Conservation (phyloP, 1,284 basidiomycete species). For the Ceratobasidium sp. region DNA sequence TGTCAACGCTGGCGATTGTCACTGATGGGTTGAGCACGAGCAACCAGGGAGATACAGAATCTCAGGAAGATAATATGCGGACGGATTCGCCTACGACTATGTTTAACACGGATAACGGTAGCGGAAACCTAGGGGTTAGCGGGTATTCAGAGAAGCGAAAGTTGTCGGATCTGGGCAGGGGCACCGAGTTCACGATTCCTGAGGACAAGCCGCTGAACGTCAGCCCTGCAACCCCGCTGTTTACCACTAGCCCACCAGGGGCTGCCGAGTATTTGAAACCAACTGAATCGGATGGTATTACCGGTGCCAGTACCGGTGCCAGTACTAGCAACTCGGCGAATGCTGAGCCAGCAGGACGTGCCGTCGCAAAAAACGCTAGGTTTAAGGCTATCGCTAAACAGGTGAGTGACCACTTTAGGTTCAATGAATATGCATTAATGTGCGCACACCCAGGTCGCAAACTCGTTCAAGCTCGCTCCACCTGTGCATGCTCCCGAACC, state of each 20-base stretch:
- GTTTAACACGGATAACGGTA: slow-evolving; percentile 16
- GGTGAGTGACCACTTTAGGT: neutral
- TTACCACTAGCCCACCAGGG: slow-evolving; percentile 14
- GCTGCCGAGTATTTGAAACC: neutral
- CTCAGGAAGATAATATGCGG: slow-evolving; percentile 20
- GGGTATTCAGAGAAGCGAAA: slow-evolving; percentile 19
- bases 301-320: too few relatives aligned
- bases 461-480: slow-evolving; percentile 8
- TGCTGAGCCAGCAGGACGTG: neutral
- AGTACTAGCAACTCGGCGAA: neutral
- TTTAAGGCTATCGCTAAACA: slow-evolving; percentile 11
- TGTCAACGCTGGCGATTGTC: slow-evolving; percentile 7
- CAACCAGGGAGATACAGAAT: slow-evolving; percentile 21
- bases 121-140: slow-evolving; percentile 17
- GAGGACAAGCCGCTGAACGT: slow-evolving; percentile 16
- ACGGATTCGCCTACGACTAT: slow-evolving; percentile 33
- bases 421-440: too few relatives aligned
- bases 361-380: neutral
- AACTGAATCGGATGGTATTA: too few relatives aligned
- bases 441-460: slow-evolving; percentile 10
- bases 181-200: slow-evolving; percentile 7
- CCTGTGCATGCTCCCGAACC: neutral
- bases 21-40: neutral
- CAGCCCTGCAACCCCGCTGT: slow-evolving; percentile 2
- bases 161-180: slow-evolving; percentile 24